Evolutionary conservation across 495 filamentous ascomycete species (phyloP).

Genomic region (Apiosordaria backusii): DNA sequence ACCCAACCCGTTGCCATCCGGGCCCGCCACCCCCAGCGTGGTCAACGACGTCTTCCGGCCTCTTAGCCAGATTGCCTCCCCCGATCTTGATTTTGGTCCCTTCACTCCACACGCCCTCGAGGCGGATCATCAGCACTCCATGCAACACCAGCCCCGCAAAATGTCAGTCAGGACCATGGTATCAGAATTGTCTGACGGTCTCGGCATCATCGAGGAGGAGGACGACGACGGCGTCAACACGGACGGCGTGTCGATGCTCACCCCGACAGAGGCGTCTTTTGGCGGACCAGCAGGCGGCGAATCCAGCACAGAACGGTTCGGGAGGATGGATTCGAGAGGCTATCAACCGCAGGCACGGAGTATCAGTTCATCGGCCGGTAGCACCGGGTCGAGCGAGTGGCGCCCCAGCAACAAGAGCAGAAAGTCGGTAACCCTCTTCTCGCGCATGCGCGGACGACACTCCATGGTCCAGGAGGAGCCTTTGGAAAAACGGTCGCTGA

Average conservation of each 20-base stretch:
- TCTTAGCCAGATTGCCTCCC: conserved; percentile 5
- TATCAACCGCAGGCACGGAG: conserved; percentile 3
- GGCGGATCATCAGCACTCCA: not conserved
- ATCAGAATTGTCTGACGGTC: conserved; percentile 10
- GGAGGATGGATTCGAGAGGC: not conserved
- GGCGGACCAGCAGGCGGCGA: not conserved
- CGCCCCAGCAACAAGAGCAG: conserved; percentile 9
- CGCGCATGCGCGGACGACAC: conserved; percentile 15
- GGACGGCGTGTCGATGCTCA: conserved; percentile 18
- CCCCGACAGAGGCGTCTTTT: conserved; percentile 15
- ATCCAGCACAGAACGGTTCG: conserved; percentile 7
- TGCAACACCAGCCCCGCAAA: not conserved
- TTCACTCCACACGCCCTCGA: conserved; percentile 1
- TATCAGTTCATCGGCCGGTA: conserved; percentile 15
- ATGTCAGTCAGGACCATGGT: conserved; percentile 9
- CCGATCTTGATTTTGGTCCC: conserved; percentile 15
- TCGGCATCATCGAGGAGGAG: conserved; percentile 22
- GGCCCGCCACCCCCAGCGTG: conserved; percentile 13
- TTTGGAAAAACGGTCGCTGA: conserved; percentile 23
- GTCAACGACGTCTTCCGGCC: conserved; percentile 18
- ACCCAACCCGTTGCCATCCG: conserved; percentile 9
- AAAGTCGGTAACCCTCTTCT: conserved; percentile 14
- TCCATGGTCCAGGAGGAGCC: conserved; percentile 15
- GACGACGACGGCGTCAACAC: conserved; percentile 12
- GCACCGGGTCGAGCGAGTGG: conserved; percentile 19